Conservation (phyloP, 352 stramenopile species). For the Globisporangium radiosum region DNA sequence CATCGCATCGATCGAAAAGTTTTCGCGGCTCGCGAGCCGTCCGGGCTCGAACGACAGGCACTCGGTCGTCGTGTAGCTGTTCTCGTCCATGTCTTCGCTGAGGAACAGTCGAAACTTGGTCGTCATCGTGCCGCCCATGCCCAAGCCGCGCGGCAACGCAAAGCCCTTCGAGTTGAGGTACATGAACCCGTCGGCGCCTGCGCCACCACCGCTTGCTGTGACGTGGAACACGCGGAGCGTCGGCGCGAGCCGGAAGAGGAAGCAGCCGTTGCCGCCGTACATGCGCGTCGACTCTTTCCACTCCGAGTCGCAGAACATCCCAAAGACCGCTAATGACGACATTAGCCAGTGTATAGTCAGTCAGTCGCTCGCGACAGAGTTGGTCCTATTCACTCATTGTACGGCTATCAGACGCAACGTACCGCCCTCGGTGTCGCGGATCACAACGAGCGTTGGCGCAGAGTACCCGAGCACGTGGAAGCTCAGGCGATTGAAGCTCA, state of each 20-base stretch:
- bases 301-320: constrained; percentile 80
- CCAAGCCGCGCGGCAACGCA: constrained; percentile 61
- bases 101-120: constrained; percentile 74
- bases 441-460: constrained; percentile 61
- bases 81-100: constrained; percentile 80
- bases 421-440: constrained; percentile 64
- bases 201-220: constrained; percentile 29
- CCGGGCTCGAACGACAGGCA: constrained; percentile 68
- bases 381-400: too few relatives aligned
- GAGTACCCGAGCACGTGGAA: constrained; percentile 81
- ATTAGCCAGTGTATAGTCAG: not conserved
- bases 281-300: constrained; percentile 80
- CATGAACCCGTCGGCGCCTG: constrained; percentile 55
- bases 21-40: constrained; percentile 41
- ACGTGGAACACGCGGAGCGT: constrained; percentile 60
- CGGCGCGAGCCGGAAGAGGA: constrained; percentile 66
- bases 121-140: constrained; percentile 60
- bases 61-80: constrained; percentile 73
- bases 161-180: constrained; percentile 85
- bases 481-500: constrained; percentile 81
- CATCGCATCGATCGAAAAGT: constrained; percentile 60
- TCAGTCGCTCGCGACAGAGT: too few relatives aligned
- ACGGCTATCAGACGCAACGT: not conserved
- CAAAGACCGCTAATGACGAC: constrained; percentile 55
- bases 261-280: constrained; percentile 77